phyloP scores from a whole-genome alignment of 164 flowering plant genomes.

The Dillenia suffruticosa region DNA sequence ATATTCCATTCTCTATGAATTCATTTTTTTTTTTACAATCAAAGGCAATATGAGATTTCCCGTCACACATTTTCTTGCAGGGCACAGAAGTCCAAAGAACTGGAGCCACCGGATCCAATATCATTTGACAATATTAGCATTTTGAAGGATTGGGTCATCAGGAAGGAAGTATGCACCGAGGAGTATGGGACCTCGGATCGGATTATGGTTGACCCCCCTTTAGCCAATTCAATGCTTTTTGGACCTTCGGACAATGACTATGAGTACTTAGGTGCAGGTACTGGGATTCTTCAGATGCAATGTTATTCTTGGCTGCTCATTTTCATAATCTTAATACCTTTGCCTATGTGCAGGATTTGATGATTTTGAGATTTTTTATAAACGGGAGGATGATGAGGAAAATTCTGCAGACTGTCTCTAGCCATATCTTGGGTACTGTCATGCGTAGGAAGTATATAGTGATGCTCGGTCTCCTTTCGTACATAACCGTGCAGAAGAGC shows the following conservation, averaged over 20 bases:
- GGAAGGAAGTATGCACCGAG: constrained; percentile 30
- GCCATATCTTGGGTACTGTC: too few species aligned
- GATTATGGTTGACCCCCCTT: constrained; percentile 48
- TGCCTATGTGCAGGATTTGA: constrained; percentile 46
- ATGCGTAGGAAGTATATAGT: too few species aligned
- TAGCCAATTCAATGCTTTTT: constrained; percentile 22
- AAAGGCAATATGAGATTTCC: too few species aligned
- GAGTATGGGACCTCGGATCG: constrained; percentile 42
- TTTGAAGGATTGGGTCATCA: constrained; percentile 60
- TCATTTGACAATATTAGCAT: constrained; percentile 31
- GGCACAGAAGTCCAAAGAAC: constrained; percentile 25
- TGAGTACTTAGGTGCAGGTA: constrained; percentile 51
- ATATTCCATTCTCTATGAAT: background rate
- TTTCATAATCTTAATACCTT: background rate
- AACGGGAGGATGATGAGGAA: constrained; percentile 28
- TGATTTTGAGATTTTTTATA: constrained; percentile 46
- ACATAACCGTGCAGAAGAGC: too few species aligned
- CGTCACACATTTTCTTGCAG: constrained; percentile 17
- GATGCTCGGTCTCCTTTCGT: too few species aligned
- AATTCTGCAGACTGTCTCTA: background rate
- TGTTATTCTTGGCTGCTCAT: background rate
- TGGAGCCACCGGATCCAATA: constrained; percentile 42
- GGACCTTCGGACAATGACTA: constrained; percentile 34
- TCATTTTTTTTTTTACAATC: too few species aligned
- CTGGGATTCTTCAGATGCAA: background rate